Percentiles rank a stretch among this genome's conserved stretches.
These are phyloP conservation scores for Histomonas meleagridis DNA, from an alignment of 208 protist species.

Conservation along the genomic window DNA sequence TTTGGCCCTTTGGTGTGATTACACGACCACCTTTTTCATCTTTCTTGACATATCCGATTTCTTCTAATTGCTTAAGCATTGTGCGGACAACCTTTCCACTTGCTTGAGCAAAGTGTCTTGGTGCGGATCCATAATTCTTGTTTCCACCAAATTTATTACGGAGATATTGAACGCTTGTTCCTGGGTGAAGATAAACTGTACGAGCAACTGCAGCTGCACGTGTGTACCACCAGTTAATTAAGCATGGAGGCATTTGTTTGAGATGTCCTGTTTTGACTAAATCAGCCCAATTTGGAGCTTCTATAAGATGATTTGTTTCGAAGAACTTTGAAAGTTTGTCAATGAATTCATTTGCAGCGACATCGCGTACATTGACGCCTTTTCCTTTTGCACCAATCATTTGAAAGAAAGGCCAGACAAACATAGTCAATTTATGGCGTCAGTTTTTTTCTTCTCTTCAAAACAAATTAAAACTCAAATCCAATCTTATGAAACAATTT, in stretches of 20 bases:
- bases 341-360: constrained; percentile 80
- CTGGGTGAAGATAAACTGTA: constrained; percentile 77
- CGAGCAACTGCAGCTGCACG: constrained; percentile 79
- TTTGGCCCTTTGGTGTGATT: constrained; percentile 74
- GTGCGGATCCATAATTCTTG: constrained; percentile 48
- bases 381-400: neutral
- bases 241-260: constrained; percentile 82
- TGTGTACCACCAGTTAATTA: constrained; percentile 93
- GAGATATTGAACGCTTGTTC: constrained; percentile 73
- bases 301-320: constrained; percentile 66
- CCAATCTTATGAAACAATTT: no score
- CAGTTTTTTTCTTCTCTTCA: no score
- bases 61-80: constrained; percentile 76
- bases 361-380: constrained; percentile 66
- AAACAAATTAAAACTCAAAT: no score
- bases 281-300: constrained; percentile 79
- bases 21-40: constrained; percentile 51
- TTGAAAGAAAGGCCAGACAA: neutral
- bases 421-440: neutral
- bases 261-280: constrained; percentile 81
- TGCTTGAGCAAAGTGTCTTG: constrained; percentile 65
- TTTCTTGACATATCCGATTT: constrained; percentile 39
- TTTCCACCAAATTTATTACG: constrained; percentile 72
- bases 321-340: constrained; percentile 76
- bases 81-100: constrained; percentile 72